These are phyloP conservation scores for Chenopodium album DNA, from an alignment of 148 eudicot species.

Conservation along the genomic window DNA sequence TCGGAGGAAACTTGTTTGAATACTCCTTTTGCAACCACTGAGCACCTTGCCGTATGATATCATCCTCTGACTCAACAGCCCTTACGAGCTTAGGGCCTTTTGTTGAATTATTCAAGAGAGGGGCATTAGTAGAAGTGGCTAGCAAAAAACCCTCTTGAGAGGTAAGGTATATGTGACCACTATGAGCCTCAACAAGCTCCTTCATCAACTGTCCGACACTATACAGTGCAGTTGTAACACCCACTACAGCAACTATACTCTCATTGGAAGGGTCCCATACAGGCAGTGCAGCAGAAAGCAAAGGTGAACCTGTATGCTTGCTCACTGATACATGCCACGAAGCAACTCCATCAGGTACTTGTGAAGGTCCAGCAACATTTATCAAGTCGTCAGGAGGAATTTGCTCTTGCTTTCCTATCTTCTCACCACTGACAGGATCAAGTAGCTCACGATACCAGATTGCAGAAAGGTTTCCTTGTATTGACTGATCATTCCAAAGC, in stretches of 20 bases:
- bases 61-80: conserved; percentile 68
- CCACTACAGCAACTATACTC: conserved; percentile 88
- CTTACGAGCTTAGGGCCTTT: conserved; percentile 66
- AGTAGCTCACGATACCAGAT: conserved; percentile 83
- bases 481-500: conserved; percentile 77
- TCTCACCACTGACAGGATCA: conserved; percentile 72
- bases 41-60: conserved; percentile 72
- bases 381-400: conserved; percentile 84
- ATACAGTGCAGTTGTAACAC: conserved; percentile 84
- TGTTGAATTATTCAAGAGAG: conserved; percentile 64
- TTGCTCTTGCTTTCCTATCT: conserved; percentile 47
- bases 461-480: conserved; percentile 69
- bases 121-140: conserved; percentile 81
- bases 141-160: conserved; percentile 91
- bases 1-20: conserved; percentile 48
- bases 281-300: conserved; percentile 92
- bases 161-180: conserved; percentile 89
- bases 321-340: conserved; percentile 96
- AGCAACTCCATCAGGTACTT: conserved; percentile 94
- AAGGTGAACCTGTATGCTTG: conserved; percentile 74
- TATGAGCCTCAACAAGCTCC: conserved; percentile 81
- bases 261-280: conserved; percentile 64
- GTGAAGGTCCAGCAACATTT: conserved; percentile 91
- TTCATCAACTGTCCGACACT: conserved; percentile 95
- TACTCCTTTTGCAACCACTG: conserved; percentile 59